phyloP scores from a whole-genome alignment of 805 yeast genomes.

The Saturnispora serradocipensis region DNA sequence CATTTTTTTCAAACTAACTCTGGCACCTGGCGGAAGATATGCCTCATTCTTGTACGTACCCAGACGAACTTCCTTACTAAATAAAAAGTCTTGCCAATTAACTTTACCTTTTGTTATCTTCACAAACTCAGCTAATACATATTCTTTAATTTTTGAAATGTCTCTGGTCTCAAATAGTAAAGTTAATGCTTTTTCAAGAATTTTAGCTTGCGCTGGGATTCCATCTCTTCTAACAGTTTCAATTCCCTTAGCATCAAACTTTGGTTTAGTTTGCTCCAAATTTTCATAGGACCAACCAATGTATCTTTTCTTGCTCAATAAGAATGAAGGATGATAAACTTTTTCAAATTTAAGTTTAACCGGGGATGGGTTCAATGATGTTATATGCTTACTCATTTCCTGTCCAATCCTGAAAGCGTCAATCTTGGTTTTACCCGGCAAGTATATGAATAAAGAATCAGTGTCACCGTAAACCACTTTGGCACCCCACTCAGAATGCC shows the following conservation, averaged over 20 bases:
- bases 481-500: conserved; percentile 60
- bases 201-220: conserved; percentile 80
- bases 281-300: conserved; percentile 76
- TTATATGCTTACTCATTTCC: conserved; percentile 56
- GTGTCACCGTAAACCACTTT: conserved; percentile 96
- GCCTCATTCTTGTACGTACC: conserved; percentile 72
- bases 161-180: conserved; percentile 66
- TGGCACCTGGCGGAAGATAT: conserved; percentile 86
- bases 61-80: conserved; percentile 79
- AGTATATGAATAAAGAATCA: conserved; percentile 81
- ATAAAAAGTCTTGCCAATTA: conserved; percentile 75
- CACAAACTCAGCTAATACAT: conserved; percentile 54
- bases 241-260: conserved; percentile 92
- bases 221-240: conserved; percentile 95
- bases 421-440: conserved; percentile 69
- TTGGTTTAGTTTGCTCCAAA: conserved; percentile 45
- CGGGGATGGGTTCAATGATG: conserved; percentile 69
- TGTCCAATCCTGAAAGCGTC: conserved; percentile 75
- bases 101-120: conserved; percentile 57
- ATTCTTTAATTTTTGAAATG: conserved; percentile 58
- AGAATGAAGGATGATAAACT: conserved; percentile 78
- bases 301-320: conserved; percentile 81
- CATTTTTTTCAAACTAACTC: conserved; percentile 56
- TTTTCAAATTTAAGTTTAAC: conserved; percentile 82
- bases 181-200: conserved; percentile 61